These are phyloP conservation scores for Aspergillus cavernicola DNA, from an alignment of 495 filamentous ascomycete genomes.

Conservation along the genomic window DNA sequence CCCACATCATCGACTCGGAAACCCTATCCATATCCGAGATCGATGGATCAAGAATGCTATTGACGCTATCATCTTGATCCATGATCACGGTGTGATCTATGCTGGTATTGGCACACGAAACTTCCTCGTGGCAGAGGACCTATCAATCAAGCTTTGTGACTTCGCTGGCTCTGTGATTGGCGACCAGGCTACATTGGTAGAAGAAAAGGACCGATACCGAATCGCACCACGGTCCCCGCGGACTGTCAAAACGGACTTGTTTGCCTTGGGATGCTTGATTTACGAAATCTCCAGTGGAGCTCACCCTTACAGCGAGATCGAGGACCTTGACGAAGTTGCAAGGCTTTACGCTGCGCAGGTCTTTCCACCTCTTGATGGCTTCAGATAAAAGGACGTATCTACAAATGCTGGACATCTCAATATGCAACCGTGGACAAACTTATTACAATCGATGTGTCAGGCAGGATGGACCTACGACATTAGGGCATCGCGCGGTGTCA, in stretches of 20 bases:
- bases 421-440: neutral
- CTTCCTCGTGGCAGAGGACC: constrained; percentile 29
- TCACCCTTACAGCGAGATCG: constrained; percentile 16
- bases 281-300: constrained; percentile 14
- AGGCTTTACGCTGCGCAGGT: constrained; percentile 1
- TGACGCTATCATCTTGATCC: constrained; percentile 18
- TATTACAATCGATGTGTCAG: neutral
- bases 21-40: constrained; percentile 16
- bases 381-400: constrained; percentile 15
- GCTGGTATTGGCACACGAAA: constrained; percentile 29
- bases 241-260: constrained; percentile 15
- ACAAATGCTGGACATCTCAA: constrained; percentile 20
- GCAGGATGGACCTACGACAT: too few species aligned
- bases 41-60: constrained; percentile 25
- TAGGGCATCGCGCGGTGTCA: too few species aligned
- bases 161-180: constrained; percentile 19
- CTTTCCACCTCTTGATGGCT: constrained; percentile 14
- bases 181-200: constrained; percentile 4
- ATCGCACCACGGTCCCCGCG: constrained; percentile 6
- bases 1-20: constrained; percentile 9
- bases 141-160: constrained; percentile 29
- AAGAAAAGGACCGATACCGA: constrained; percentile 15
- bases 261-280: constrained; percentile 22
- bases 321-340: constrained; percentile 10
- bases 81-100: constrained; percentile 24